Conservation (phyloP, 495 filamentous ascomycete species). For the Aspergillus affinis region DNA sequence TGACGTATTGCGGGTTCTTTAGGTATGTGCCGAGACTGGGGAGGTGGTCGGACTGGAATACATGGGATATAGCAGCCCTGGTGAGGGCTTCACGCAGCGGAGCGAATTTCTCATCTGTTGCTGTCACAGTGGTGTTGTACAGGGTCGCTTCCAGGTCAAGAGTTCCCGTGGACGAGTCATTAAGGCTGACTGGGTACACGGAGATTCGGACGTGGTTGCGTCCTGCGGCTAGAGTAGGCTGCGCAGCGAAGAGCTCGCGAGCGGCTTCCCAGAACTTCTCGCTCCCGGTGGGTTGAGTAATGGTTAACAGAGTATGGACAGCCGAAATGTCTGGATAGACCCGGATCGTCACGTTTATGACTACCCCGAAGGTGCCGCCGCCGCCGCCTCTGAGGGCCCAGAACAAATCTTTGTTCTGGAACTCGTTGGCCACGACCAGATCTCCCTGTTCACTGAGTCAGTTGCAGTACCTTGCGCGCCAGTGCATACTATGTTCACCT, state of each 20-base stretch:
- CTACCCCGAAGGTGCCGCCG: slow-evolving; percentile 51
- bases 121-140: slow-evolving; percentile 1
- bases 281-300: slow-evolving; percentile 21
- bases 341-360: slow-evolving; percentile 46
- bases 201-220: slow-evolving; percentile 16
- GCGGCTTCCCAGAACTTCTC: slow-evolving; percentile 35
- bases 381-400: slow-evolving; percentile 51
- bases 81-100: background rate
- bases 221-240: slow-evolving; percentile 13
- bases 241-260: slow-evolving; percentile 29
- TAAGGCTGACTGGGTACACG: slow-evolving; percentile 25
- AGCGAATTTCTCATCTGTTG: background rate
- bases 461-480: background rate
- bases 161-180: slow-evolving; percentile 21
- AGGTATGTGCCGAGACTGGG: background rate
- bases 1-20: background rate
- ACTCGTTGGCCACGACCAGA: slow-evolving; percentile 41
- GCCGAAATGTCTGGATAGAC: slow-evolving; percentile 36
- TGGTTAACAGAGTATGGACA: slow-evolving; percentile 36
- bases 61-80: background rate
- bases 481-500: background rate
- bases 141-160: slow-evolving; percentile 17
- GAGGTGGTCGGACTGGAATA: background rate
- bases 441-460: slow-evolving; percentile 15
- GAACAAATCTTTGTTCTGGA: slow-evolving; percentile 57